Evolutionary conservation across 2,329 filamentous ascomycete species (phyloP), one percentile per base, ranked within the genome.

Genomic region (Xylariaceae sp.): DNA sequence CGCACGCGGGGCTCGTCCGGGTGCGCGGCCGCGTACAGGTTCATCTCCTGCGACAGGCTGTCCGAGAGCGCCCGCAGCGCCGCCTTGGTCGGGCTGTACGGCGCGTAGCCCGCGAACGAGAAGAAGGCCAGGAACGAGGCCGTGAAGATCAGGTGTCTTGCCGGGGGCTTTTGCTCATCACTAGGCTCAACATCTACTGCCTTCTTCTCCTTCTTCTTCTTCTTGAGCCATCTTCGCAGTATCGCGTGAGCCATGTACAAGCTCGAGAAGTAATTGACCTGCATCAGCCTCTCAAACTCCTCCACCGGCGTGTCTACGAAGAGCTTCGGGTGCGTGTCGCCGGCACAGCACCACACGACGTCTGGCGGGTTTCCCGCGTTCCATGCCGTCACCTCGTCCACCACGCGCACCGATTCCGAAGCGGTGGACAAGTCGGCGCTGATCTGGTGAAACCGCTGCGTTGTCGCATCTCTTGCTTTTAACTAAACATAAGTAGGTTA

Each of bases 131-230:
- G 62, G 5, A 72, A 68, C 2, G 78, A 83, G 11, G 73, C 76
- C 1, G 81, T 85, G 55, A 85, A 79, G 50, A 86, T 74, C 46
- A 86, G 70, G 48, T 85, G 81, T 12, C 80, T 67, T 2, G 56
- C 24, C 34, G 37, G 29, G 8, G 18, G 26, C 26, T 5, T 13
- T 11, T 9, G n/a, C 7, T 8, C 14, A 13, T 13, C 26, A 5
- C 14, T 24, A 6, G 26, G 26, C 26, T 8, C 26, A 13, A 9
- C 26, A 28, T n/a, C 5, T 13, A 5, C 15, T 17, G 6, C n/a
- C 7, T 19, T 13, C 14, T 5, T 8, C 14, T 13, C 23, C 34
- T 18, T 16, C 21, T 36, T 6, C 8, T 13, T 15, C 4, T 41
- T 24, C 3, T 38, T 45, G 2, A 62, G 45, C 60, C 58, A 63